phyloP scores from a whole-genome alignment of 257 asterid genomes.

The Solanum okadae region DNA sequence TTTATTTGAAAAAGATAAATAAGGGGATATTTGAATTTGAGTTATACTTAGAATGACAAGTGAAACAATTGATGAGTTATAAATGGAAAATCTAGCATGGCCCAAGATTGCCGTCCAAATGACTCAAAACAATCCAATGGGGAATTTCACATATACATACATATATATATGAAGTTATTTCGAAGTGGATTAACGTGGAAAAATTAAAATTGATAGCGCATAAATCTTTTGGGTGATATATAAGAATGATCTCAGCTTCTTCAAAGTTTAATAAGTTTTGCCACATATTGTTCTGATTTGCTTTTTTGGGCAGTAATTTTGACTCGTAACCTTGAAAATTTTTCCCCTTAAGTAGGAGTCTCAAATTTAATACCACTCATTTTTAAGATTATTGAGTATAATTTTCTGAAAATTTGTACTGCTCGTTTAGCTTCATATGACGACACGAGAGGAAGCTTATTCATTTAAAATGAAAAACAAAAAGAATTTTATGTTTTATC shows the following conservation, averaged over 20 bases:
- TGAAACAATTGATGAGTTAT: not conserved
- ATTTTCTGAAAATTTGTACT: too few species aligned
- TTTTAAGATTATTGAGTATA: too few species aligned
- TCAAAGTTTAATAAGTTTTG: not conserved
- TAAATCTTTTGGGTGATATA: not conserved
- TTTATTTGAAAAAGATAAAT: not conserved
- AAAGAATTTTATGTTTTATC: too few species aligned
- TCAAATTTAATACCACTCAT: not conserved
- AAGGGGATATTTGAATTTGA: not conserved
- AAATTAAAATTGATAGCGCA: not conserved
- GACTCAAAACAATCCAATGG: not conserved
- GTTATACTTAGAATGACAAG: not conserved
- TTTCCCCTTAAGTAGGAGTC: not conserved
- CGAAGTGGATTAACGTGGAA: not conserved
- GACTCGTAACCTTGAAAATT: too few species aligned
- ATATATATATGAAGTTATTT: not conserved
- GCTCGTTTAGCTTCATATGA: too few species aligned
- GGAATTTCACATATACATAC: not conserved
- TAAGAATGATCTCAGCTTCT: not conserved
- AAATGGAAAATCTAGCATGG: not conserved
- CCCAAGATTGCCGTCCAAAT: not conserved
- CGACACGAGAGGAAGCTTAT: too few species aligned
- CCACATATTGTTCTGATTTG: not conserved
- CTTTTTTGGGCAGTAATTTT: not conserved
- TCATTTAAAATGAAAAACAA: not conserved